Conservation (phyloP, 179 eudicot genomes). For the Patellifolia procumbens region DNA sequence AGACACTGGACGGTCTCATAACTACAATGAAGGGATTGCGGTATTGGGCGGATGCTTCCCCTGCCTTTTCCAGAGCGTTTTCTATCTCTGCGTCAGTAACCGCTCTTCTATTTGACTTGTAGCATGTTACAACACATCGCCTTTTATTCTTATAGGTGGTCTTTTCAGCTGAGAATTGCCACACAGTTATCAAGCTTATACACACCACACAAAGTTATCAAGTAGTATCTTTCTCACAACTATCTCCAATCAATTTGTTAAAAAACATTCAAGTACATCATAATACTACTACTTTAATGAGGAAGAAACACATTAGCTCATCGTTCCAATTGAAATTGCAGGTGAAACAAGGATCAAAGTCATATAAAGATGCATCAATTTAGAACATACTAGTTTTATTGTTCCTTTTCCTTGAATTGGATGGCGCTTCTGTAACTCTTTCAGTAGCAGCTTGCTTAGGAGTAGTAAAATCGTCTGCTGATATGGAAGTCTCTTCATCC, state of each 20-base stretch:
- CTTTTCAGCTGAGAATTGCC: slow-evolving; percentile 2
- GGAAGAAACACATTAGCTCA: background rate
- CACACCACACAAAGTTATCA: background rate
- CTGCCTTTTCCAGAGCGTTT: slow-evolving; percentile 18
- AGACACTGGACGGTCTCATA: slow-evolving; percentile 29
- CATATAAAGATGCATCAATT: background rate
- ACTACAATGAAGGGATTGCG: slow-evolving; percentile 16
- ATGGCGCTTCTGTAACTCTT: slow-evolving; percentile 5
- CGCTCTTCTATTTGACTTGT: slow-evolving; percentile 27
- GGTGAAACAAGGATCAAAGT: too few species aligned
- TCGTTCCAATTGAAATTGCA: too few species aligned
- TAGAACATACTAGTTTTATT: slow-evolving; percentile 3
- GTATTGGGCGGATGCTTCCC: background rate
- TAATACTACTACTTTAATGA: too few species aligned
- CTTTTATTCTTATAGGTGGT: background rate
- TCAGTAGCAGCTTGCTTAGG: background rate
- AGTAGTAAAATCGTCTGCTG: slow-evolving; percentile 8
- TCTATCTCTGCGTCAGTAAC: slow-evolving; percentile 25
- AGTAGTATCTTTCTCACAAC: too few species aligned
- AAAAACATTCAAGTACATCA: too few species aligned
- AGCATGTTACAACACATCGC: background rate
- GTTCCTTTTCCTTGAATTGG: slow-evolving; percentile 7
- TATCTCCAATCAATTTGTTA: background rate
- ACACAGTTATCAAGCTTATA: background rate
- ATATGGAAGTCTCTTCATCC: slow-evolving; percentile 16